phyloP scores from a whole-genome alignment of 345 rosid genomes.

The Ricinus communis region DNA sequence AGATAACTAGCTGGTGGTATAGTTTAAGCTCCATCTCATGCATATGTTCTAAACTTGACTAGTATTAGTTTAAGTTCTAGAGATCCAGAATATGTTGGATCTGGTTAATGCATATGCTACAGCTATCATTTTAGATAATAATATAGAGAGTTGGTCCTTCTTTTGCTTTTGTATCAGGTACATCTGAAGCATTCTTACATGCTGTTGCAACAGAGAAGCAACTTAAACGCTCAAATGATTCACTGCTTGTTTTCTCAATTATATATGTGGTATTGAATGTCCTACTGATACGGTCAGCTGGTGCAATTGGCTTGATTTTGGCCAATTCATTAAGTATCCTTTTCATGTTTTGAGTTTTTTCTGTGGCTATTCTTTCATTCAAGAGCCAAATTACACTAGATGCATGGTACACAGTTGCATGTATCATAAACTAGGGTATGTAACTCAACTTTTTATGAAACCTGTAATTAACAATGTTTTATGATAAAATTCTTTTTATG shows the following conservation, averaged over 20 bases:
- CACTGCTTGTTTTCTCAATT: conserved; percentile 68
- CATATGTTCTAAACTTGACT: neutral
- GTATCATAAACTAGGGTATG: neutral
- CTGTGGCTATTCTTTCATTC: neutral
- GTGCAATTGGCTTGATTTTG: conserved; percentile 85
- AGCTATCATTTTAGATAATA: neutral
- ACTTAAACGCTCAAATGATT: conserved; percentile 74
- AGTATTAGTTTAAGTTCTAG: neutral
- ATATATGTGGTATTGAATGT: conserved; percentile 59
- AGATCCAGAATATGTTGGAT: neutral
- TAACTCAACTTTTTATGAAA: neutral
- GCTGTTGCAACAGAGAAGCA: conserved; percentile 83
- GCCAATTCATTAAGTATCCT: conserved; percentile 94
- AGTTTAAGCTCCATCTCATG: too few relatives aligned
- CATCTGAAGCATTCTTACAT: conserved; percentile 94
- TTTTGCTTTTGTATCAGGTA: conserved; percentile 54
- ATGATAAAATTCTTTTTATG: neutral
- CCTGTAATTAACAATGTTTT: neutral
- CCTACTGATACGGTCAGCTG: conserved; percentile 63
- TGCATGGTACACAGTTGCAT: neutral
- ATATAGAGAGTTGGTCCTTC: conserved; percentile 1
- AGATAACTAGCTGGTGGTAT: too few relatives aligned
- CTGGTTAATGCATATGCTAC: neutral
- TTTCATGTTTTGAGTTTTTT: neutral
- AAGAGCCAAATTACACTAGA: neutral